Conservation (phyloP, 352 stramenopile species). For the Globisporangium paddicum region DNA sequence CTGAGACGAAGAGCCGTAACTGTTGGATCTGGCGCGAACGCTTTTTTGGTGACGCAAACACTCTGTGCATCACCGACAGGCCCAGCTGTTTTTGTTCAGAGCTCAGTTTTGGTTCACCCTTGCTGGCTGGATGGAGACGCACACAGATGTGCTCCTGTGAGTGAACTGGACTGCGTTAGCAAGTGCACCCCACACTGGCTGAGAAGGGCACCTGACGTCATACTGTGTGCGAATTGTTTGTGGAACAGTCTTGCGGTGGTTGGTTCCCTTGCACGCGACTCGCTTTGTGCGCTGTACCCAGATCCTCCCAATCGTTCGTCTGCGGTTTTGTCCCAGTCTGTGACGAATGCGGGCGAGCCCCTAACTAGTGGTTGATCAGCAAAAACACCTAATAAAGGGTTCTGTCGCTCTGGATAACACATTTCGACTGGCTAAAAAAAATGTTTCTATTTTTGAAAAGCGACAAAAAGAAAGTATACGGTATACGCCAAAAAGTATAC, state of each 20-base stretch:
- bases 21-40: too few species aligned
- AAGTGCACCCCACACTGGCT: too few species aligned
- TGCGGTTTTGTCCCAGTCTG: not conserved
- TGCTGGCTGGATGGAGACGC: not conserved
- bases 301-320: not conserved
- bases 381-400: not conserved
- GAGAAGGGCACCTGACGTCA: too few species aligned
- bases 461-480: too few species aligned
- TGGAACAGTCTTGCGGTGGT: not conserved
- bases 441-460: not conserved
- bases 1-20: not conserved
- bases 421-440: conserved; percentile 5
- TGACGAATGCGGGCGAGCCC: not conserved
- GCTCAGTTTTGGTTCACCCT: not conserved
- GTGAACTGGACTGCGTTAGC: not conserved
- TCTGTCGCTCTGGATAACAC: not conserved
- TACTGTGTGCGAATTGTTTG: too few species aligned
- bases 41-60: not conserved
- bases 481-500: not conserved
- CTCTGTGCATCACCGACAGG: too few species aligned
- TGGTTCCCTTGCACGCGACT: not conserved
- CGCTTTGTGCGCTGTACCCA: not conserved
- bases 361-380: not conserved
- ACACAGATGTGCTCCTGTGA: not conserved
- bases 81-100: not conserved